phyloP scores from a whole-genome alignment of 179 eudicot species.

The Drosera spatulata region DNA sequence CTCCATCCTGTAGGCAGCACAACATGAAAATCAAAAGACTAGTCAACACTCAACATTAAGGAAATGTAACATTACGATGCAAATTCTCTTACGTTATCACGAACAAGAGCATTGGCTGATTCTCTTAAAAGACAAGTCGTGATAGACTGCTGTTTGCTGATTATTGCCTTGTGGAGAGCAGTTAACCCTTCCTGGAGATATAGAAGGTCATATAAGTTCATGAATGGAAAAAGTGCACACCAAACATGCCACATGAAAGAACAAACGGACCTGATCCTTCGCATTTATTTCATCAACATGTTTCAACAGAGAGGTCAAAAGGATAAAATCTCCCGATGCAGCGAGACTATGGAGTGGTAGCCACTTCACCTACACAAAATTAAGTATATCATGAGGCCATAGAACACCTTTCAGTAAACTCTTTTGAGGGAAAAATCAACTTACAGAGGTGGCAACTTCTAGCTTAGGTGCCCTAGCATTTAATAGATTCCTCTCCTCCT shows the following conservation, averaged over 20 bases:
- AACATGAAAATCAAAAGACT: constrained; percentile 1
- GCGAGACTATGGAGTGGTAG: constrained; percentile 78
- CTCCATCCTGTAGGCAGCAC: constrained; percentile 55
- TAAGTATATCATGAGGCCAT: not conserved
- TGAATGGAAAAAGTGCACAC: not conserved
- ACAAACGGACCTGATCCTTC: constrained; percentile 45
- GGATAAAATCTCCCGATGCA: constrained; percentile 87
- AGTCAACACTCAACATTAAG: not conserved
- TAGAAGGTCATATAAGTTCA: not conserved
- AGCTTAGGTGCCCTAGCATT: constrained; percentile 64
- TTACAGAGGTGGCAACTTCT: constrained; percentile 72
- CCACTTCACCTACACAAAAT: constrained; percentile 59
- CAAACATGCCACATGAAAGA: constrained; percentile 1
- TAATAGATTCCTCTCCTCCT: constrained; percentile 60
- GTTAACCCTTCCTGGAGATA: constrained; percentile 71
- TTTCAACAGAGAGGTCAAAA: constrained; percentile 48
- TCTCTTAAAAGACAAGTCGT: constrained; percentile 68
- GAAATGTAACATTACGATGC: not conserved
- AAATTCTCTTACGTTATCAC: constrained; percentile 53
- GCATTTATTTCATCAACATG: constrained; percentile 57
- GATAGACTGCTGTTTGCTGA: constrained; percentile 79
- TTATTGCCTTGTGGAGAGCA: constrained; percentile 83
- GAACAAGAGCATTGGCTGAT: constrained; percentile 75
- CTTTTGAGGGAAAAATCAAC: constrained; percentile 8
- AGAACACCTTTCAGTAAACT: not conserved